Percentiles rank a stretch among this genome's conserved stretches.
Conservation (phyloP, 768 basidiomycete species). For the Phaeotremella skinneri region DNA sequence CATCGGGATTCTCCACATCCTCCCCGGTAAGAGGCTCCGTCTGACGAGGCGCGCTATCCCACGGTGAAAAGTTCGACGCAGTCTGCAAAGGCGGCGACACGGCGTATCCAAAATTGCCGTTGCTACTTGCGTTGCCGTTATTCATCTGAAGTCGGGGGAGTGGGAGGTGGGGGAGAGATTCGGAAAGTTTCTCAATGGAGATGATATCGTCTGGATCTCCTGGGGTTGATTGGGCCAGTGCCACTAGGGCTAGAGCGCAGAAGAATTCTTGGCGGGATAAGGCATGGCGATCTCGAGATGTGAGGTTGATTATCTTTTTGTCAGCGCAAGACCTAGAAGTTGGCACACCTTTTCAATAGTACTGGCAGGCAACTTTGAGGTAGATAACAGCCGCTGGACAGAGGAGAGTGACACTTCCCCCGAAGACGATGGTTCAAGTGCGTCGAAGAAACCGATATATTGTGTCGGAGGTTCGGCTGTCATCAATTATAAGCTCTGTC, state of each 20-base stretch:
- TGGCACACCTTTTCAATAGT: conserved; percentile 71
- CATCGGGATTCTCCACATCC: conserved; percentile 59
- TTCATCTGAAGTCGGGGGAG: conserved; percentile 19
- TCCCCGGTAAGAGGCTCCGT: conserved; percentile 9
- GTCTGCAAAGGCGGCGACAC: not conserved
- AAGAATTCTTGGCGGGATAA: conserved; percentile 89
- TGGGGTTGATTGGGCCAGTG: conserved; percentile 64
- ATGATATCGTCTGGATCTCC: conserved; percentile 13
- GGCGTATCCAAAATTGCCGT: not conserved
- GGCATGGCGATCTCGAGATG: conserved; percentile 31
- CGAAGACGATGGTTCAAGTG: conserved; percentile 66
- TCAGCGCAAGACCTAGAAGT: conserved; percentile 1
- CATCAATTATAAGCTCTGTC: conserved; percentile 27
- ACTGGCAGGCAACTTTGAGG: conserved; percentile 74
- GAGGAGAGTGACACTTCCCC: conserved; percentile 81
- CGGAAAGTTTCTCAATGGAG: conserved; percentile 34
- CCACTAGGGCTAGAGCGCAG: conserved; percentile 81
- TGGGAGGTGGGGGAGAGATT: conserved; percentile 28
- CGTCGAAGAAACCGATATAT: conserved; percentile 70
- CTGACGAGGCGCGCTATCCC: conserved; percentile 30
- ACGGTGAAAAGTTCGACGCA: conserved; percentile 15
- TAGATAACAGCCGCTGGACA: conserved; percentile 72
- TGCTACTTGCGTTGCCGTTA: not conserved
- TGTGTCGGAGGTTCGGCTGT: conserved; percentile 73
- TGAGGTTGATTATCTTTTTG: conserved; percentile 75